Conservation (phyloP, 2,329 filamentous ascomycete genomes). For the Aspergillus sp. region DNA sequence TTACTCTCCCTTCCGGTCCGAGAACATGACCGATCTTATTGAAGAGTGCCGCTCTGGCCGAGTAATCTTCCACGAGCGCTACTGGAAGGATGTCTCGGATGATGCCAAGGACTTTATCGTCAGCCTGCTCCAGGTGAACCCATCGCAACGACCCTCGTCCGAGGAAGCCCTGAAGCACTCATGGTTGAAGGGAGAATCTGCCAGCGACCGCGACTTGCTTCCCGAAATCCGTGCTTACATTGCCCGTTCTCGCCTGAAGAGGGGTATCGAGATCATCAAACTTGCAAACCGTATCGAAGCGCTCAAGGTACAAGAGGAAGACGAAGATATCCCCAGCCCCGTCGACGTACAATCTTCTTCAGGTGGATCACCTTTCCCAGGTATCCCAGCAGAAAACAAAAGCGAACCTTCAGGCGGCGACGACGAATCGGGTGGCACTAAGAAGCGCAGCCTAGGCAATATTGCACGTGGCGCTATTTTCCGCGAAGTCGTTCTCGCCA, state of each 20-base stretch:
- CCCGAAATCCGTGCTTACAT: constrained; percentile 96
- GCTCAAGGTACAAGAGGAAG: constrained; percentile 90
- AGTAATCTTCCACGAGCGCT: constrained; percentile 94
- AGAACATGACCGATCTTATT: constrained; percentile 88
- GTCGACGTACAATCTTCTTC: constrained; percentile 62
- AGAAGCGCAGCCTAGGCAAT: constrained; percentile 56
- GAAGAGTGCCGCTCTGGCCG: constrained; percentile 84
- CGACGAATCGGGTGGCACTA: constrained; percentile 32
- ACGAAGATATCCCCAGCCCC: constrained; percentile 63
- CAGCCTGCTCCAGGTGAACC: constrained; percentile 73
- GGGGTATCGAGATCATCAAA: constrained; percentile 95
- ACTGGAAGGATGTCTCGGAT: constrained; percentile 95
- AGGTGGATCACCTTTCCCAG: constrained; percentile 21
- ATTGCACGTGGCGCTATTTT: constrained; percentile 74
- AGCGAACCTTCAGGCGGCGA: constrained; percentile 16
- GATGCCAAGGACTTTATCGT: constrained; percentile 96
- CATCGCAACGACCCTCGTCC: constrained; percentile 74
- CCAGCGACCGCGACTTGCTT: constrained; percentile 93
- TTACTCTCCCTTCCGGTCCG: constrained; percentile 95
- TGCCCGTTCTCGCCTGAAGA: constrained; percentile 83
- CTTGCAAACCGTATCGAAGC: constrained; percentile 92
- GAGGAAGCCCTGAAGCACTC: constrained; percentile 76
- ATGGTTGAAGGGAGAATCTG: constrained; percentile 89
- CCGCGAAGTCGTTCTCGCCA: constrained; percentile 89
- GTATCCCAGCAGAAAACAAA: constrained; percentile 20